Base-by-base conservation (phyloP, 768 basidiomycete genomes). In the Lactarius indigo region DNA sequence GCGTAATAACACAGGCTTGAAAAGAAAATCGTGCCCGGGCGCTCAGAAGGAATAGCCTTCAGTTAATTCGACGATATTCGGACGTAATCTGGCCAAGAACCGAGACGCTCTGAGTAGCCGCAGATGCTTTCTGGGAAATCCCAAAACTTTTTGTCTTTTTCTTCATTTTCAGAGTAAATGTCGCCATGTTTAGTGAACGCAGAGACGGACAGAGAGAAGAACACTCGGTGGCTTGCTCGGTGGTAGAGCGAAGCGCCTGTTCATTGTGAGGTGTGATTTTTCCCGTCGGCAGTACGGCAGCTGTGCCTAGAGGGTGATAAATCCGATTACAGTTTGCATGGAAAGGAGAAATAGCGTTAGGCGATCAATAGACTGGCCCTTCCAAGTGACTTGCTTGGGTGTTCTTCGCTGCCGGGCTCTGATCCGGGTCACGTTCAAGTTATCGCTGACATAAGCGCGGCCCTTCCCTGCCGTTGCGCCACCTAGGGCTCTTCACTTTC, bases 41-140 rank as follows among this genome's bases (percentile, higher is more conserved):
- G 50, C 66, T 31, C 23, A 52, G 50, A 28, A 23, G 12, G n/a
- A 35, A 39, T 18, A 20, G 33, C 23, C 26, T 50, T 61, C 56
- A 20, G 54, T 47, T 50, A 47, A 61, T 20, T 52, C 37, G 33
- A 42, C n/a, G 44, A 50, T 66, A 12, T n/a, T 23, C 44, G 56
- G 65, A 66, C 65, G 65, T 66, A 63, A 63, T 63, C 44, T 66
- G 65, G 65, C 37, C 28, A 20, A 66, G 65, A 66, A 66, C 57
- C 57, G 50, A 66, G 61, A n/a, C 30, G 42, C 17, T 13, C 39
- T 12, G 13, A 57, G 65, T 33, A 52, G 7, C 57, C 31, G 44
- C 20, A 52, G 17, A 58, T 58, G 37, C 47, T 41, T 42, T 66
- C 52, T 57, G n/a, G 54, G 55, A 3, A 23, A 26, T 13, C 2